Percentiles rank a stretch among this genome's conserved stretches.
Evolutionary conservation across 805 yeast species (phyloP).

Genomic region (Candida ponderosae): DNA sequence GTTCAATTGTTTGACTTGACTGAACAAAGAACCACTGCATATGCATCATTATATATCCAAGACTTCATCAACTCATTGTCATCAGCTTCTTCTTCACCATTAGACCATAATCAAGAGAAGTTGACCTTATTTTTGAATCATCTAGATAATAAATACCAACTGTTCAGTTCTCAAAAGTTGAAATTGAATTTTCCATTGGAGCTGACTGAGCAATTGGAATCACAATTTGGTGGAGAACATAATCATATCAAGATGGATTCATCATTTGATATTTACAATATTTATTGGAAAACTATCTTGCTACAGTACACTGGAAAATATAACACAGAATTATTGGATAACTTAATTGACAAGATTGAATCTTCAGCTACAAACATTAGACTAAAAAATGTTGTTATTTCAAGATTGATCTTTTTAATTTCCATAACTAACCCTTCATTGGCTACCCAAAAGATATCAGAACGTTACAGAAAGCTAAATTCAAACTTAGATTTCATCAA

Average conservation of each 20-base stretch:
- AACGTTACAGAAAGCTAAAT: constrained; percentile 11
- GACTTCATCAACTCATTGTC: constrained; percentile 29
- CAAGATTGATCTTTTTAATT: constrained; percentile 11
- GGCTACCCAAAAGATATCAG: too few relatives aligned
- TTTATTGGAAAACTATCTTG: constrained; percentile 46
- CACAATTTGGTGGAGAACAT: constrained; percentile 5
- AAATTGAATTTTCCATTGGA: constrained; percentile 10
- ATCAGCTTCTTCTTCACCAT: constrained; percentile 27
- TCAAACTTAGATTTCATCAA: constrained; percentile 10
- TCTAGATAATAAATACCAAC: constrained; percentile 10
- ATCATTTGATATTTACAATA: constrained; percentile 22
- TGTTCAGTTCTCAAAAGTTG: constrained; percentile 8
- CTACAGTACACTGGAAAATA: constrained; percentile 28
- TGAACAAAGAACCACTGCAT: constrained; percentile 35
- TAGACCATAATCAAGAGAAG: too few relatives aligned
- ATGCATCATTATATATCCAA: constrained; percentile 38
- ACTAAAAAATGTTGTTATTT: constrained; percentile 9
- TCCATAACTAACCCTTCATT: too few relatives aligned
- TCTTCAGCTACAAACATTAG: constrained; percentile 2
- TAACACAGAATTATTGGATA: constrained; percentile 9
- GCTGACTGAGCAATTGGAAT: constrained; percentile 5
- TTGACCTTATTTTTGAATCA: constrained; percentile 36
- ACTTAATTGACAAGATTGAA: constrained; percentile 1
- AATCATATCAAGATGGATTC: constrained; percentile 1
- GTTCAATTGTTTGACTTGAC: constrained; percentile 36